Evolutionary conservation across 73 alveolate genomes (phyloP).

Genomic region (Uronychia binucleata): DNA sequence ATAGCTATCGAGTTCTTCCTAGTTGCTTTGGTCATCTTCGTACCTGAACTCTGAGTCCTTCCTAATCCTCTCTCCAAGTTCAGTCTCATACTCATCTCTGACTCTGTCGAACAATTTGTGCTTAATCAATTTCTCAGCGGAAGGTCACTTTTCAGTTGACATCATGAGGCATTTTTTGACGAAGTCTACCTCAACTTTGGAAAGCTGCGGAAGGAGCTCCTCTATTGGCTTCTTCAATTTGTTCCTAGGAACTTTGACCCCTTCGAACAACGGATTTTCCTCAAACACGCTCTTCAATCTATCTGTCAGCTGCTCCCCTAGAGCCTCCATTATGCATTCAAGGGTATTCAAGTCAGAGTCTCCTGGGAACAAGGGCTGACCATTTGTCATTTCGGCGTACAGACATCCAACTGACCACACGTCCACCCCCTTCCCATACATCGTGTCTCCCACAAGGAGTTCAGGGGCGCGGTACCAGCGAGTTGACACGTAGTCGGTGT

Average conservation of each 20-base stretch:
- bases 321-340: slow-evolving; percentile 24
- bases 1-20: not conserved
- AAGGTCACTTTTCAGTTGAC: slow-evolving; percentile 26
- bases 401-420: slow-evolving; percentile 71
- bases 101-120: not conserved
- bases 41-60: not conserved
- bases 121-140: not conserved
- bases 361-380: slow-evolving; percentile 72
- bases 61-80: not conserved
- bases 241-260: slow-evolving; percentile 13
- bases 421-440: slow-evolving; percentile 51
- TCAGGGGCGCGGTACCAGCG: slow-evolving; percentile 79
- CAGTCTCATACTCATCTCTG: not conserved
- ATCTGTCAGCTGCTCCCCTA: slow-evolving; percentile 37
- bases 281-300: slow-evolving; percentile 13
- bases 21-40: not conserved
- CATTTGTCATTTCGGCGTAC: slow-evolving; percentile 55
- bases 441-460: slow-evolving; percentile 52
- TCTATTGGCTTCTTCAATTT: slow-evolving; percentile 22
- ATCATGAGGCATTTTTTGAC: slow-evolving; percentile 49
- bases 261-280: slow-evolving; percentile 26
- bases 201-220: not conserved
- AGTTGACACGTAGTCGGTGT: slow-evolving; percentile 69
- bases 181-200: slow-evolving; percentile 26
- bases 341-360: slow-evolving; percentile 57